These are phyloP conservation scores for Phytophthora meadii DNA, from an alignment of 352 stramenopile genomes.

Conservation along the genomic window DNA sequence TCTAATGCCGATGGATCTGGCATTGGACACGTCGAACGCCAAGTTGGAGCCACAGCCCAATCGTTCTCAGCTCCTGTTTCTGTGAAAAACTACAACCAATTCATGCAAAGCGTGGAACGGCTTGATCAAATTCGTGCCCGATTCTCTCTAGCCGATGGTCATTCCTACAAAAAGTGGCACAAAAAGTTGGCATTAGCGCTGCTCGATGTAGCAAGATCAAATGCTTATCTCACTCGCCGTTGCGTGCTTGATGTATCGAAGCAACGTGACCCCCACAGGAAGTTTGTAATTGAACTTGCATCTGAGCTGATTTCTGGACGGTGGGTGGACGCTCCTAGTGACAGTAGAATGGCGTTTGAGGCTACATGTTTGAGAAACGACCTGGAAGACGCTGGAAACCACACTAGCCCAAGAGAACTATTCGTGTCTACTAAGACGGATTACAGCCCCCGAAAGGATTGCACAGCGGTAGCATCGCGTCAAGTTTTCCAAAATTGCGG, in stretches of 20 bases:
- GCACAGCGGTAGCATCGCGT: too few relatives aligned
- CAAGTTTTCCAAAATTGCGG: too few relatives aligned
- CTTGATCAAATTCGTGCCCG: not conserved
- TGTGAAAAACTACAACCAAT: not conserved
- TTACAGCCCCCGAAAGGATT: too few relatives aligned
- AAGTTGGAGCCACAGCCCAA: not conserved
- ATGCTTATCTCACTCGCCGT: not conserved
- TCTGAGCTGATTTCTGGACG: too few relatives aligned
- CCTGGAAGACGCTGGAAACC: too few relatives aligned
- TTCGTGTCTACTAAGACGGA: too few relatives aligned
- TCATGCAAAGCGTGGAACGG: not conserved
- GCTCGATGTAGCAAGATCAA: not conserved
- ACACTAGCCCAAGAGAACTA: too few relatives aligned
- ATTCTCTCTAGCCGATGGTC: not conserved
- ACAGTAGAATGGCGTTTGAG: too few relatives aligned
- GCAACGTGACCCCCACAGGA: not conserved
- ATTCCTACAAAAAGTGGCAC: not conserved
- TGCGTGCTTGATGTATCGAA: not conserved
- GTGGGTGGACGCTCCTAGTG: too few relatives aligned
- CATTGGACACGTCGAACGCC: not conserved
- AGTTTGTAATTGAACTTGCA: too few relatives aligned
- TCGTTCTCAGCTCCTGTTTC: not conserved
- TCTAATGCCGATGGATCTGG: conserved; percentile 19
- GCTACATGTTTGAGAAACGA: too few relatives aligned
- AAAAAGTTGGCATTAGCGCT: not conserved